These are phyloP conservation scores for Alternaria sp. DNA, from an alignment of 2,329 filamentous ascomycete genomes.

Conservation along the genomic window DNA sequence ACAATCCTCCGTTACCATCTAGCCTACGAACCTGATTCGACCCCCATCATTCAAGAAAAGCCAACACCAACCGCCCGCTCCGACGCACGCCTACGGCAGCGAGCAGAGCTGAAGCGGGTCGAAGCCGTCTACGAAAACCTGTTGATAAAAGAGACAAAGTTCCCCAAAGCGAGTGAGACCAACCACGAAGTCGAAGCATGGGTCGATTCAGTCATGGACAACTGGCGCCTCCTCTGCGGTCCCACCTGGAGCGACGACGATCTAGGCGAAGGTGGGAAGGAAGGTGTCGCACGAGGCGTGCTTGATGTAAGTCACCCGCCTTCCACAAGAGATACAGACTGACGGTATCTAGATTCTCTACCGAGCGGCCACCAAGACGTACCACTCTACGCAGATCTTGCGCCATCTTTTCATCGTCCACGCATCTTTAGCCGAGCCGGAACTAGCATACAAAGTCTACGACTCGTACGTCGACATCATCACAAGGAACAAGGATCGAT, in stretches of 20 bases:
- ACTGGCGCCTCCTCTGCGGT: slow-evolving; percentile 85
- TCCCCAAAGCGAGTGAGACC: slow-evolving; percentile 82
- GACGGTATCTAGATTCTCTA: slow-evolving; percentile 72
- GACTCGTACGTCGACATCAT: slow-evolving; percentile 92
- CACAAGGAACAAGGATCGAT: slow-evolving; percentile 81
- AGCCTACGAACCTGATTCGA: slow-evolving; percentile 62
- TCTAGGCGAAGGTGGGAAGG: slow-evolving; percentile 81
- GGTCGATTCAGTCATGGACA: slow-evolving; percentile 78
- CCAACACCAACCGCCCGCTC: slow-evolving; percentile 34
- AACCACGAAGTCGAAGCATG: slow-evolving; percentile 84
- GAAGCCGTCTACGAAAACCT: slow-evolving; percentile 82
- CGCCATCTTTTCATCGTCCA: slow-evolving; percentile 89
- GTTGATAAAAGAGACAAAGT: slow-evolving; percentile 78
- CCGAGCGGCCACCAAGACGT: slow-evolving; percentile 88
- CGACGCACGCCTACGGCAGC: slow-evolving; percentile 59
- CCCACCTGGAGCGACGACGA: slow-evolving; percentile 81
- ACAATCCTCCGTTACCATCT: slow-evolving; percentile 74
- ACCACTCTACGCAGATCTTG: slow-evolving; percentile 90
- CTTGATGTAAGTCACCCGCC: slow-evolving; percentile 64
- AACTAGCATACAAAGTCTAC: slow-evolving; percentile 87
- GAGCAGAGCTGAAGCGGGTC: slow-evolving; percentile 78
- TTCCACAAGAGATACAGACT: not conserved
- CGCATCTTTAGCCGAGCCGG: slow-evolving; percentile 86
- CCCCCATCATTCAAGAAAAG: slow-evolving; percentile 33
- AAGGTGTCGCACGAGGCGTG: slow-evolving; percentile 75